These are phyloP conservation scores for Sungouiozyma intestinalis DNA, from an alignment of 805 yeast genomes.

Conservation along the genomic window DNA sequence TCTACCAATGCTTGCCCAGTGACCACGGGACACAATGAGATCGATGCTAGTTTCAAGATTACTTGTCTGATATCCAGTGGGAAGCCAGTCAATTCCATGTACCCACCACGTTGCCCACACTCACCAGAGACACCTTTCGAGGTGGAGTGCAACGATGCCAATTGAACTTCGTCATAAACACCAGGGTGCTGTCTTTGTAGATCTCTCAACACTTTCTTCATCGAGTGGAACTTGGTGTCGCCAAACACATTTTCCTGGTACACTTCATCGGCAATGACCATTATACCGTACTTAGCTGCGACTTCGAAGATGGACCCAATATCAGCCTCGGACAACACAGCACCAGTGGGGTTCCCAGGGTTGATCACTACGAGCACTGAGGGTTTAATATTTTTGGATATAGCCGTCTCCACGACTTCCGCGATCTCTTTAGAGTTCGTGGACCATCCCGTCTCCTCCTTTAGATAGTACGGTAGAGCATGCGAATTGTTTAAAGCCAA, in stretches of 20 bases:
- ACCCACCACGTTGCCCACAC: slow-evolving; percentile 99
- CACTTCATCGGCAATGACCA: slow-evolving; percentile 93
- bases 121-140: slow-evolving; percentile 97
- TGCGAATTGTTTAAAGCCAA: slow-evolving; percentile 73
- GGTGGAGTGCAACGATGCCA: slow-evolving; percentile 93
- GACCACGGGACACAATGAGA: slow-evolving; percentile 88
- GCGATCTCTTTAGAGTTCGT: slow-evolving; percentile 61
- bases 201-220: slow-evolving; percentile 66
- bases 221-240: slow-evolving; percentile 54
- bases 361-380: slow-evolving; percentile 85
- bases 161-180: slow-evolving; percentile 59
- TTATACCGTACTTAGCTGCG: slow-evolving; percentile 78
- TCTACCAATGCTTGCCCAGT: slow-evolving; percentile 91
- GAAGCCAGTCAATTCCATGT: slow-evolving; percentile 88
- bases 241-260: slow-evolving; percentile 86
- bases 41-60: slow-evolving; percentile 77
- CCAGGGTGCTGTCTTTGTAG: slow-evolving; percentile 48
- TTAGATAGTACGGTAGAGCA: slow-evolving; percentile 77
- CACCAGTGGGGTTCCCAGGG: slow-evolving; percentile 98
- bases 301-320: slow-evolving; percentile 64
- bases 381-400: slow-evolving; percentile 46
- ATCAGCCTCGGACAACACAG: slow-evolving; percentile 54
- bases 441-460: slow-evolving; percentile 78
- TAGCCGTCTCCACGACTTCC: slow-evolving; percentile 38
- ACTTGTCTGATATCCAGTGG: slow-evolving; percentile 55